Conservation (phyloP, 2,329 filamentous ascomycete species). For the Diaporthe amygdali region DNA sequence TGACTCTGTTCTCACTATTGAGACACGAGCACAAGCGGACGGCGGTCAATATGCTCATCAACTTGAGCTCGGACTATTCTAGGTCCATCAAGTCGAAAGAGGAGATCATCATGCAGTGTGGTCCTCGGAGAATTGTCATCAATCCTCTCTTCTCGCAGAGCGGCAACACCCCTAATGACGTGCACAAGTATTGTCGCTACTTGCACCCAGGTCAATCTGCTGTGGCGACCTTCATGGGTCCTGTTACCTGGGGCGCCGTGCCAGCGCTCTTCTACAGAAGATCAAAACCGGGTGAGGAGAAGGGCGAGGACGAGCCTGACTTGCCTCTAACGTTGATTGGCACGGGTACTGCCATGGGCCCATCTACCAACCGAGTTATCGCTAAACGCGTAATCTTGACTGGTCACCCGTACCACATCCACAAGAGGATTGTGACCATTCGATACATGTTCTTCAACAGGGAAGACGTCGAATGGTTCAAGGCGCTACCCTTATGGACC, state of each 20-base stretch:
- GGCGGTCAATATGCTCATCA: slow-evolving; percentile 87
- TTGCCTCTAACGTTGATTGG: slow-evolving; percentile 74
- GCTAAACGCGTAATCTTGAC: slow-evolving; percentile 94
- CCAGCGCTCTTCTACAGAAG: slow-evolving; percentile 88
- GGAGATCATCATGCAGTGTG: slow-evolving; percentile 89
- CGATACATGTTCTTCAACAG: slow-evolving; percentile 99
- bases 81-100: slow-evolving; percentile 88
- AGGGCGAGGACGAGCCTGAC: slow-evolving; percentile 48
- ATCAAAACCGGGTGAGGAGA: slow-evolving; percentile 47
- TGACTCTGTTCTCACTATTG: slow-evolving; percentile 84
- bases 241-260: slow-evolving; percentile 90
- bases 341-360: slow-evolving; percentile 85
- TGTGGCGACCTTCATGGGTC: slow-evolving; percentile 88
- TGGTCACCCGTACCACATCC: slow-evolving; percentile 97
- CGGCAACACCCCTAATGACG: slow-evolving; percentile 93
- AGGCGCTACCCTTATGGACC: slow-evolving; percentile 94
- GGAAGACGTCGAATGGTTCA: slow-evolving; percentile 97
- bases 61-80: slow-evolving; percentile 77
- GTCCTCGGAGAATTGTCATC: slow-evolving; percentile 83
- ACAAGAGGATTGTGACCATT: slow-evolving; percentile 96
- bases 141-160: slow-evolving; percentile 89
- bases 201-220: slow-evolving; percentile 89
- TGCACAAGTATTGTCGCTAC: slow-evolving; percentile 95
- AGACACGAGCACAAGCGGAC: slow-evolving; percentile 95
- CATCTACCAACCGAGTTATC: slow-evolving; percentile 78